Base-by-base conservation (phyloP, 176 grass and related monocot species). In the Luzula sylvatica region DNA sequence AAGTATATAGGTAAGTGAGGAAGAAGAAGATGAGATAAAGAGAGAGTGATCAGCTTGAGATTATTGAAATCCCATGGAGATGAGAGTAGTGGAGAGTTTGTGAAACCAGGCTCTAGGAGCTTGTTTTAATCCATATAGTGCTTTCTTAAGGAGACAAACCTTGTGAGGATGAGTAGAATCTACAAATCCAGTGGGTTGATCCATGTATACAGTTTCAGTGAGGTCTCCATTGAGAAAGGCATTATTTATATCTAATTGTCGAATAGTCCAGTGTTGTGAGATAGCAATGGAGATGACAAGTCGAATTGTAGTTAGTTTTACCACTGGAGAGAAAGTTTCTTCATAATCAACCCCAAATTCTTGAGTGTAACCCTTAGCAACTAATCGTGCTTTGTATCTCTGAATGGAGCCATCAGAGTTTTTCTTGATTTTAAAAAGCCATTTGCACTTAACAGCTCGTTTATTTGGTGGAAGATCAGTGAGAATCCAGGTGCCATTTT, bases 271-370 rank as follows among this genome's bases (percentile, higher is more conserved):
- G 5, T 32, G 1, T 11, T 2, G 18, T 0, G 20, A 38, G 0
- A 58, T 2, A 8, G 54, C 20, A 9, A 58, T 6, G 39, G 4
- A 58, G 6, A 58, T 8, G 2, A 58, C 20, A 7, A 32, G 11
- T 3, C 54, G 54, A 35, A 58, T 38, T 1, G 54, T 58, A n/a
- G 54, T 38, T 0, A 26, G 54, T n/a, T 26, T 20, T 0, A 58
- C 23, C 3, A 58, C 54, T 11, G 4, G 54, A 58, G 11, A 13
- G 18, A 58, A 58, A 15, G 54, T 58, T n/a, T 58, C 54, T 35
- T 24, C 0, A 38, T 15, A 58, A 16, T 58, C 54, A 14, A 58
- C 19, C 3, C 54, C 52, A 7, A 5, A 11, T 7, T 28, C 1
- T 26, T 56, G 52, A 18, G 3, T 4, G 18, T 8, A 52, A 5